Evolutionary conservation across 2,329 filamentous ascomycete genomes (phyloP).

Genomic region (Aureobasidium sp.): DNA sequence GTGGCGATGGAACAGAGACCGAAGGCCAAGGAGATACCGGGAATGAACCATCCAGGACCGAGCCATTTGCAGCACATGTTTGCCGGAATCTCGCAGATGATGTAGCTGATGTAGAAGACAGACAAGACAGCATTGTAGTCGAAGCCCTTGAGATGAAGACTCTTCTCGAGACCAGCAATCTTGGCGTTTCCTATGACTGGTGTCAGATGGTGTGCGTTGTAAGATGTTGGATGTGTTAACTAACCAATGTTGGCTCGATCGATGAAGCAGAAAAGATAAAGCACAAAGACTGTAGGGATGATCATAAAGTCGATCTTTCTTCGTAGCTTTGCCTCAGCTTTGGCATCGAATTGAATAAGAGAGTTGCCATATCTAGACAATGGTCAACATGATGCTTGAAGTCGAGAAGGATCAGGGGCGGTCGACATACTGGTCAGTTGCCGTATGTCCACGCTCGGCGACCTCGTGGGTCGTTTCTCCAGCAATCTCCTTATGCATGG

Average conservation of each 20-base stretch:
- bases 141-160: slow-evolving; percentile 33
- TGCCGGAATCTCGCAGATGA: slow-evolving; percentile 61
- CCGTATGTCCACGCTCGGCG: slow-evolving; percentile 37
- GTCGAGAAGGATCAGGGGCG: neutral
- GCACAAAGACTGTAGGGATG: slow-evolving; percentile 55
- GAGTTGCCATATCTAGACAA: slow-evolving; percentile 40
- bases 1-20: slow-evolving; percentile 55
- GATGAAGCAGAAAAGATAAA: slow-evolving; percentile 68
- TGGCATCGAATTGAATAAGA: slow-evolving; percentile 46
- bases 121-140: slow-evolving; percentile 64
- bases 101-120: slow-evolving; percentile 65
- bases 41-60: slow-evolving; percentile 65
- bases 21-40: slow-evolving; percentile 52
- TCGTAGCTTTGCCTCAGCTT: slow-evolving; percentile 49
- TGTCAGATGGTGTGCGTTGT: neutral
- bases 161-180: too few relatives aligned
- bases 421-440: slow-evolving; percentile 37
- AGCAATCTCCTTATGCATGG: slow-evolving; percentile 7
- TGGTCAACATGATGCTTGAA: slow-evolving; percentile 4
- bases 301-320: slow-evolving; percentile 58
- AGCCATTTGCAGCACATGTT: slow-evolving; percentile 63
- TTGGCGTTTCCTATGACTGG: too few relatives aligned
- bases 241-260: slow-evolving; percentile 65
- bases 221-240: neutral
- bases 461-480: slow-evolving; percentile 26